phyloP scores from a whole-genome alignment of 2,329 filamentous ascomycete species.

The Alternaria angustiovoidea region DNA sequence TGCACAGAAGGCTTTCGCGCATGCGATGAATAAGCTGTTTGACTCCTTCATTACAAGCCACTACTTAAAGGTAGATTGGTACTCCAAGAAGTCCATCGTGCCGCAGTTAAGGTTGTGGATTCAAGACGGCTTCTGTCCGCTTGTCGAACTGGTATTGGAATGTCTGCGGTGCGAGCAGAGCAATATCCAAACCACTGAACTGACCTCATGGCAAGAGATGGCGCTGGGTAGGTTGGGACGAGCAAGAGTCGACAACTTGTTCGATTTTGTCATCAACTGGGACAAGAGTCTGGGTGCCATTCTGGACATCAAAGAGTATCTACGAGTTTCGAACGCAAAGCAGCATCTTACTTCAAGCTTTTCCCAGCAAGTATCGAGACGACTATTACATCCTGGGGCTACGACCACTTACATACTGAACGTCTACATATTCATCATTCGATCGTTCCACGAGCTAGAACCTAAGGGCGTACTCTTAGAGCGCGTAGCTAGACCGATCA shows the following conservation, averaged over 20 bases:
- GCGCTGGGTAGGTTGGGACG: constrained; percentile 73
- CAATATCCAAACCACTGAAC: constrained; percentile 51
- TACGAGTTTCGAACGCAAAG: constrained; percentile 73
- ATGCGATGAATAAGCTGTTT: constrained; percentile 73
- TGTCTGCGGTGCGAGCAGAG: constrained; percentile 43
- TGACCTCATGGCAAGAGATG: constrained; percentile 75
- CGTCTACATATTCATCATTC: constrained; percentile 81
- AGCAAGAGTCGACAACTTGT: constrained; percentile 74
- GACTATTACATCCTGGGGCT: constrained; percentile 76
- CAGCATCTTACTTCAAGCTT: constrained; percentile 75
- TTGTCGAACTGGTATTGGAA: constrained; percentile 69
- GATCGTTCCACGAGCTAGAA: constrained; percentile 77
- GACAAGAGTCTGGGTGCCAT: constrained; percentile 74
- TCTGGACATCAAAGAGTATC: constrained; percentile 74
- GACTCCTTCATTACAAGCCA: constrained; percentile 67
- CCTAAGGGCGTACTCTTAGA: constrained; percentile 79
- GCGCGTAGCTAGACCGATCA: constrained; percentile 75
- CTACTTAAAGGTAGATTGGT: constrained; percentile 69
- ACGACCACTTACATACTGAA: constrained; percentile 79
- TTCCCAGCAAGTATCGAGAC: constrained; percentile 68
- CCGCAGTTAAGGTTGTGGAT: constrained; percentile 71
- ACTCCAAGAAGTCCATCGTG: constrained; percentile 63
- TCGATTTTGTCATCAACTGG: constrained; percentile 81
- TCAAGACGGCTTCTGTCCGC: constrained; percentile 69
- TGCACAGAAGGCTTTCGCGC: constrained; percentile 75